Percentiles rank a stretch among this genome's conserved stretches.
phyloP scores from a whole-genome alignment of 257 asterid species.

The Salvia splendens region DNA sequence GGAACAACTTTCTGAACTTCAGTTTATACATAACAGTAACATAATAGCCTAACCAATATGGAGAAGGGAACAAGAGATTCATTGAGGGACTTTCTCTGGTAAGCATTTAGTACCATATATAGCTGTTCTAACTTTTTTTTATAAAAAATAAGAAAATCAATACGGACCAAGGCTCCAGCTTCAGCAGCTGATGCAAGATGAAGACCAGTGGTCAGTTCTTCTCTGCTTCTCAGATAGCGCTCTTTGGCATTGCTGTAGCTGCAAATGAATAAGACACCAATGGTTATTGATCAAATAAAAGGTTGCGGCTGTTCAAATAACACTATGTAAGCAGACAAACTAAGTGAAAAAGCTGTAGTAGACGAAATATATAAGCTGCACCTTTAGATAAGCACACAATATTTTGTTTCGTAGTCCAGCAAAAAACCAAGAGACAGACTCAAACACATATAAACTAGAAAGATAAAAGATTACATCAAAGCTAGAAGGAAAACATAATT shows the following conservation, averaged over 20 bases:
- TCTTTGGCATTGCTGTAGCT: slow-evolving; percentile 93
- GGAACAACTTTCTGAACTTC: not conserved
- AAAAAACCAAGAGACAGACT: slow-evolving; percentile 9
- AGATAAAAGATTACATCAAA: not conserved
- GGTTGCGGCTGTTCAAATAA: slow-evolving; percentile 2
- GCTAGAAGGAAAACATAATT: not conserved
- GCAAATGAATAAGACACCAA: slow-evolving; percentile 29
- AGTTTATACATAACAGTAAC: slow-evolving; percentile 4
- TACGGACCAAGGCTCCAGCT: slow-evolving; percentile 93
- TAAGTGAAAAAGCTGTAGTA: slow-evolving; percentile 20
- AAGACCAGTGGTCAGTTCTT: slow-evolving; percentile 72
- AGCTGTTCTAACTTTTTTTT: not conserved
- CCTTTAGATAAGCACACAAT: slow-evolving; percentile 6
- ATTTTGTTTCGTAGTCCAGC: slow-evolving; percentile 19
- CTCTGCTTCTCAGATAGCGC: slow-evolving; percentile 68
- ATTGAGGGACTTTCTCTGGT: slow-evolving; percentile 5
- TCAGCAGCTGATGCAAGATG: slow-evolving; percentile 98
- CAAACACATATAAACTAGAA: slow-evolving; percentile 1
- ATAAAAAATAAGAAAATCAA: slow-evolving; percentile 26
- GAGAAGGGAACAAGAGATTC: not conserved
- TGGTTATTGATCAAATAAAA: slow-evolving; percentile 17
- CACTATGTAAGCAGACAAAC: slow-evolving; percentile 14
- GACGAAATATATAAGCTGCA: slow-evolving; percentile 8
- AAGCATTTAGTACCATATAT: not conserved
- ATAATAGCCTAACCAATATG: not conserved